Percentiles rank a stretch among this genome's conserved stretches.
Conservation (phyloP, 1,284 basidiomycete genomes). For the Ceratobasidium sp. region DNA sequence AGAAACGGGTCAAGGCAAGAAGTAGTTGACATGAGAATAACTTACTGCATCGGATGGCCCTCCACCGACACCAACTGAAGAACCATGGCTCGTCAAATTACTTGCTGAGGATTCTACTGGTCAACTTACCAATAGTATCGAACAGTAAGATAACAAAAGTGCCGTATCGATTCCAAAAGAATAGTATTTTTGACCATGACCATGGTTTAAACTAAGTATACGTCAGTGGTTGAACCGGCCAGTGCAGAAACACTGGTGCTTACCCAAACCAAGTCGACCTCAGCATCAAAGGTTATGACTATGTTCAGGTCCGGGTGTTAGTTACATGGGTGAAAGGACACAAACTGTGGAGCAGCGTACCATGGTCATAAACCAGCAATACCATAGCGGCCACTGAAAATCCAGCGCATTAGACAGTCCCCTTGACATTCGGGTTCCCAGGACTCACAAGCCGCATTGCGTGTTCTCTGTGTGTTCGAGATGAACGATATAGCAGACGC, state of each 20-base stretch:
- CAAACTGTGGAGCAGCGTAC: neutral
- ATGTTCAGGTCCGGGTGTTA: neutral
- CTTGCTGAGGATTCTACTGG: no score
- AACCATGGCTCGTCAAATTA: neutral
- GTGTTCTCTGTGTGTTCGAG: constrained; percentile 28
- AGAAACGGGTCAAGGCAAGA: constrained; percentile 4
- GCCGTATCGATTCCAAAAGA: constrained; percentile 43
- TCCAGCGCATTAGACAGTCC: neutral
- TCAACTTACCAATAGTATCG: constrained; percentile 36
- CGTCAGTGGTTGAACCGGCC: neutral
- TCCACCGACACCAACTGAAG: constrained; percentile 34
- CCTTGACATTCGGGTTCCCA: neutral
- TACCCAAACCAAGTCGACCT: constrained; percentile 42
- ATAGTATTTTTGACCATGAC: constrained; percentile 41
- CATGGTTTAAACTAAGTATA: constrained; percentile 33
- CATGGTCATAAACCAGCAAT: constrained; percentile 36
- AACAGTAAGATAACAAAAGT: constrained; percentile 39
- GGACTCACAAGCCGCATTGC: constrained; percentile 41
- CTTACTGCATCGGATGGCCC: constrained; percentile 42
- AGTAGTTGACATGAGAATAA: neutral
- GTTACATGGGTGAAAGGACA: neutral
- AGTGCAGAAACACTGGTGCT: neutral
- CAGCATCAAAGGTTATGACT: constrained; percentile 23
- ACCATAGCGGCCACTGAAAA: constrained; percentile 26
- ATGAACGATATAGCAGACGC: neutral